Evolutionary conservation across 2,329 filamentous ascomycete species (phyloP).

Genomic region (Fusarium decemcellulare): DNA sequence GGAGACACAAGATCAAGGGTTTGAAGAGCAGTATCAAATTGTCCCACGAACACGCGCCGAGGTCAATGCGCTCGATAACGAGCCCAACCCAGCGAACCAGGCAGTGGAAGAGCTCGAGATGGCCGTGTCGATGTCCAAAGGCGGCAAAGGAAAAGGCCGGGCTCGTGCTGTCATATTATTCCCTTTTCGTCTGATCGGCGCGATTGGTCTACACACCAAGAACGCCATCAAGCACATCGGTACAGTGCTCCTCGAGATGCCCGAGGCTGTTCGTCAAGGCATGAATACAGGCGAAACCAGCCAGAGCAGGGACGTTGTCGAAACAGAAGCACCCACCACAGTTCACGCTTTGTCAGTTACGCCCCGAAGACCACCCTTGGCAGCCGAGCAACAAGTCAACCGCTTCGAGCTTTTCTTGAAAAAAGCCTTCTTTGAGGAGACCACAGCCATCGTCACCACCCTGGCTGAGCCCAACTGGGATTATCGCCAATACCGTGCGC

Average conservation of each 20-base stretch:
- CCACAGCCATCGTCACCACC: neutral
- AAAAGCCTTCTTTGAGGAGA: conserved; percentile 14
- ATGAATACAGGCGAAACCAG: neutral
- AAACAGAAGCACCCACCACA: no score
- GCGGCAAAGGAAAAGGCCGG: neutral
- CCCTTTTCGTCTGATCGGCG: neutral
- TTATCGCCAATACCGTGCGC: neutral
- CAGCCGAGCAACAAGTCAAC: neutral
- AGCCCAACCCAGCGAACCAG: no score
- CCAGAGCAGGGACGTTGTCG: neutral
- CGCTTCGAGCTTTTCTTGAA: conserved; percentile 12
- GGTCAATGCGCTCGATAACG: no score
- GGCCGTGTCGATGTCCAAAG: no score
- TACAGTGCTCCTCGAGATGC: neutral
- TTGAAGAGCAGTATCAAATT: no score
- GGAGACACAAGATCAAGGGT: no score
- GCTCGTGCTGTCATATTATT: neutral
- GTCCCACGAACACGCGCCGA: no score
- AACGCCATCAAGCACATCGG: neutral
- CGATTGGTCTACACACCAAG: neutral
- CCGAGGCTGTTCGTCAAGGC: neutral
- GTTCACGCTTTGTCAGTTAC: neutral
- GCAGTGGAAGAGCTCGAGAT: no score
- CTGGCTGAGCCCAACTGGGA: conserved; percentile 3
- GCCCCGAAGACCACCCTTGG: neutral